Conservation (phyloP, 768 basidiomycete species). For the Hirschioporus abietinus region DNA sequence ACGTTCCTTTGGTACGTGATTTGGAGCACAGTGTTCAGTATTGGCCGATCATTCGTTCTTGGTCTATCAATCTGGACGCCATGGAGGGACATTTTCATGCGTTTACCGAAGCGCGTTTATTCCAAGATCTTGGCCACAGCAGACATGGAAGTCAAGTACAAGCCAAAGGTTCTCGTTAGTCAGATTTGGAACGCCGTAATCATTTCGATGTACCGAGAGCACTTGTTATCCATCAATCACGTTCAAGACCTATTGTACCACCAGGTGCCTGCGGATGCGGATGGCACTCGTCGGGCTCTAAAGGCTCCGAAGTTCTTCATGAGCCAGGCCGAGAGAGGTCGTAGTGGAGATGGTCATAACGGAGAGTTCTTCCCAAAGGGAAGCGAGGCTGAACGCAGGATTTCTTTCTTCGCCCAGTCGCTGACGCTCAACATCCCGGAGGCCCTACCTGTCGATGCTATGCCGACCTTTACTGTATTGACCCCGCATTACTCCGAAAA, state of each 20-base stretch:
- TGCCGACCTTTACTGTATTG: conserved; percentile 98
- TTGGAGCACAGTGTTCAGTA: conserved; percentile 95
- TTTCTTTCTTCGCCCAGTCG: conserved; percentile 98
- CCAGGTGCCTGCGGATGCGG: conserved; percentile 80
- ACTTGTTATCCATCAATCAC: conserved; percentile 96
- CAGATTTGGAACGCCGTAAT: conserved; percentile 99
- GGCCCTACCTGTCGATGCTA: conserved; percentile 94
- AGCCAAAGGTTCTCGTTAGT: conserved; percentile 98
- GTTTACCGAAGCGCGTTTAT: conserved; percentile 95
- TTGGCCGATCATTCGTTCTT: conserved; percentile 80
- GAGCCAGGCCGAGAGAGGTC: conserved; percentile 81
- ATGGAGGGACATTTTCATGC: conserved; percentile 95
- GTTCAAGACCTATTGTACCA: conserved; percentile 98
- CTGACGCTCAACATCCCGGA: conserved; percentile 93
- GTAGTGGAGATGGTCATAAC: conserved; percentile 45
- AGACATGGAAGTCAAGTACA: conserved; percentile 98
- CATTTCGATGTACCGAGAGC: conserved; percentile 99
- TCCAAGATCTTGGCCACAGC: conserved; percentile 89
- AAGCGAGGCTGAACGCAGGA: conserved; percentile 94
- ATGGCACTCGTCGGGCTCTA: conserved; percentile 78
- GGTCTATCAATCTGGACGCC: conserved; percentile 99
- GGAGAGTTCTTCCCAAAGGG: conserved; percentile 90
- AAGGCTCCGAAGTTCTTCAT: conserved; percentile 98
- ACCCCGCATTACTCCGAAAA: conserved; percentile 99
- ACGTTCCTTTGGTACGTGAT: conserved; percentile 99